Evolutionary conservation across 139 green algal species (phyloP).

Genomic region (Asterochloris erici): DNA sequence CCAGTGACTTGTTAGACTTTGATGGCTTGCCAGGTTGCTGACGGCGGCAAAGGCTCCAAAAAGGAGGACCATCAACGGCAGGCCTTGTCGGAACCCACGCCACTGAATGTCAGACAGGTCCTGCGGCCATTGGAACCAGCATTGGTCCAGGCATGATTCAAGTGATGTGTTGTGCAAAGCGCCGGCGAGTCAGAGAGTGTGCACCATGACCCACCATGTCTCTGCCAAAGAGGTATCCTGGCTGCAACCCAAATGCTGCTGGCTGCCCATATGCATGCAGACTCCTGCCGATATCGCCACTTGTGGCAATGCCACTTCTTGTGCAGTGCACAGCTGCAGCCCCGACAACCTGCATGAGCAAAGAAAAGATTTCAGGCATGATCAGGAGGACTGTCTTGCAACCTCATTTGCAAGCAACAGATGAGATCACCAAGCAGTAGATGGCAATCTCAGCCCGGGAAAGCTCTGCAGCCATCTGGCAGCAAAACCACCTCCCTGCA

Average conservation of each 20-base stretch:
- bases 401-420: background rate
- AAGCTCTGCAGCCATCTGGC: no score
- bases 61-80: constrained; percentile 30
- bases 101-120: constrained; percentile 84
- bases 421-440: background rate
- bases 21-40: background rate
- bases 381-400: background rate
- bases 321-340: background rate
- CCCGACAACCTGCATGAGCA: background rate
- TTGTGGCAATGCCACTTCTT: background rate
- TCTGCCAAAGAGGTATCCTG: constrained; percentile 5
- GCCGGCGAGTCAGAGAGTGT: background rate
- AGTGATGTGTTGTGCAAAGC: background rate
- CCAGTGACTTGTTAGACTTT: no score
- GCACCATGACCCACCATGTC: background rate
- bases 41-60: constrained; percentile 33
- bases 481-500: no score
- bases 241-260: background rate
- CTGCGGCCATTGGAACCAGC: background rate
- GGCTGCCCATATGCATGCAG: background rate
- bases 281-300: background rate
- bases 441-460: background rate
- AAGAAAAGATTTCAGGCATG: background rate
- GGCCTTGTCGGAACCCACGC: constrained; percentile 54
- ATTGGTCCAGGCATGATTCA: background rate